Conservation (phyloP, 2,329 filamentous ascomycete species). For the Rhinocladiella similis region DNA sequence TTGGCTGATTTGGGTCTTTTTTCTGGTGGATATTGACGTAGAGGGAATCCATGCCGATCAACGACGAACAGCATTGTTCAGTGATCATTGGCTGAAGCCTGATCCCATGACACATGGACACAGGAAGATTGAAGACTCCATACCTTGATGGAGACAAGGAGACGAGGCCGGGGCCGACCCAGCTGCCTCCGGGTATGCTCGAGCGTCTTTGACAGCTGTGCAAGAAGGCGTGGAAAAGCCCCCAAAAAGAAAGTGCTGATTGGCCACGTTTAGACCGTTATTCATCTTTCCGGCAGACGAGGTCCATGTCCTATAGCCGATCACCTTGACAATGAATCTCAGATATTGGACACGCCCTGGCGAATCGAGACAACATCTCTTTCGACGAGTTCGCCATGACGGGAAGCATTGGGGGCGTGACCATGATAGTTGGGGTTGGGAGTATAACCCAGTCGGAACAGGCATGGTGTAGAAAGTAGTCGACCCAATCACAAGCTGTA, state of each 20-base stretch:
- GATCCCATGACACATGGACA: not conserved
- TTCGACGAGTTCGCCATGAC: slow-evolving; percentile 8
- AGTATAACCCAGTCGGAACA: slow-evolving; percentile 16
- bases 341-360: slow-evolving; percentile 1
- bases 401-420: slow-evolving; percentile 1
- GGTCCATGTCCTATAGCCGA: slow-evolving; percentile 9
- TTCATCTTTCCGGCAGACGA: slow-evolving; percentile 5
- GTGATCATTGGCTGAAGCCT: slow-evolving; percentile 10
- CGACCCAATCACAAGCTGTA: slow-evolving; percentile 18
- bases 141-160: slow-evolving; percentile 11
- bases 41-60: not conserved
- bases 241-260: slow-evolving; percentile 11
- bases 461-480: slow-evolving; percentile 10
- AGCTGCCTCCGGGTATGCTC: slow-evolving; percentile 15
- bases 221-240: slow-evolving; percentile 8
- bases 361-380: slow-evolving; percentile 15
- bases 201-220: slow-evolving; percentile 4
- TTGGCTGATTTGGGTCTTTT: slow-evolving; percentile 1
- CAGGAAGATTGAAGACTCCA: not conserved
- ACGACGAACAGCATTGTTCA: slow-evolving; percentile 6
- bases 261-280: slow-evolving; percentile 11
- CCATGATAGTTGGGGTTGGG: slow-evolving; percentile 7
- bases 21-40: slow-evolving; percentile 1
- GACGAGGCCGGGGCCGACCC: slow-evolving; percentile 27
- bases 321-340: slow-evolving; percentile 15